These are phyloP conservation scores for Chlorella sp. DNA, from an alignment of 139 green algal genomes.

Conservation along the genomic window DNA sequence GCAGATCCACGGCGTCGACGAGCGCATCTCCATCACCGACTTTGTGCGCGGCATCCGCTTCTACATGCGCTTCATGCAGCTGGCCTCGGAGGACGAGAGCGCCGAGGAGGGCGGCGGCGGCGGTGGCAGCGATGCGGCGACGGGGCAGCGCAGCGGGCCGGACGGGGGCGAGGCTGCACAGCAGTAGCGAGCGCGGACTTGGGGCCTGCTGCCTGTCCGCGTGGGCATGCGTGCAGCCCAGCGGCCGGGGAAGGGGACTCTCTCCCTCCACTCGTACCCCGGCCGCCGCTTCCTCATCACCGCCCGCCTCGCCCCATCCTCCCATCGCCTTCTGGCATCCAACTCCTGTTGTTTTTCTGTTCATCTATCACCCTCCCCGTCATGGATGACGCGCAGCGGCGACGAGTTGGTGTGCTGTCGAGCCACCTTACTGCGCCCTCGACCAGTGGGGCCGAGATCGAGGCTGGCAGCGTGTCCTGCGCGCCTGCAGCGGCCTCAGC, in stretches of 20 bases:
- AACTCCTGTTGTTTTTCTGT: no score
- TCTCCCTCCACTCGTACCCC: neutral
- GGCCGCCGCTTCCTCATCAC: no score
- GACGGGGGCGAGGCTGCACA: neutral
- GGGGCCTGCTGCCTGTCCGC: no score
- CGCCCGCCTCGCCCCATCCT: no score
- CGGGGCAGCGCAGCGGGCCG: neutral
- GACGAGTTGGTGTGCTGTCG: slow-evolving; percentile 14
- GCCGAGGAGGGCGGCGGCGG: neutral
- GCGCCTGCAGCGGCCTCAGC: slow-evolving; percentile 12
- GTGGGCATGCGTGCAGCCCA: neutral
- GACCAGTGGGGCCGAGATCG: neutral
- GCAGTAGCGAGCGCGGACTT: neutral
- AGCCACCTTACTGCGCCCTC: neutral
- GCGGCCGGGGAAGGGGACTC: neutral
- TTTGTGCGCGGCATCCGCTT: no score
- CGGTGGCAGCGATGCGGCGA: neutral
- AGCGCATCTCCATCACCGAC: no score
- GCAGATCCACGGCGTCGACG: no score
- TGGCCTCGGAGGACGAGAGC: neutral
- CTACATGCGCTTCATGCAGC: no score
- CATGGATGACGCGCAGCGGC: neutral
- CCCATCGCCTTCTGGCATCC: no score
- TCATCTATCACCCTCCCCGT: neutral
- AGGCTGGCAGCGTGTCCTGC: no score